Conservation (phyloP, 2,329 filamentous ascomycete genomes). For the Xylariaceae sp. region DNA sequence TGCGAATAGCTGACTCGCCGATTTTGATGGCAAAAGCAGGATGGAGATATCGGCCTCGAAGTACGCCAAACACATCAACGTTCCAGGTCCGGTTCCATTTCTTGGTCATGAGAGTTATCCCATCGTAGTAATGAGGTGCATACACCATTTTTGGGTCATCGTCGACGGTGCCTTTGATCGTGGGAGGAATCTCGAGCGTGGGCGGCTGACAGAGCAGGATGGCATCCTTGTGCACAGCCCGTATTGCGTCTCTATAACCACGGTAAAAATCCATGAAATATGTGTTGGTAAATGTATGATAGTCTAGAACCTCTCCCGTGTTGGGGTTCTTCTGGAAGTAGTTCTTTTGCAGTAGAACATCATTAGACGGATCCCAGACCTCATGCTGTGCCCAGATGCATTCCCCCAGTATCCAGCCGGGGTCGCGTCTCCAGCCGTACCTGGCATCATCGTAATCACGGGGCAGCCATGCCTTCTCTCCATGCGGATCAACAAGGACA, state of each 20-base stretch:
- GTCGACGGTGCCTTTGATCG: conserved; percentile 79
- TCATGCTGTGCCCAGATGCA: conserved; percentile 97
- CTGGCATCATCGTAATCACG: conserved; percentile 75
- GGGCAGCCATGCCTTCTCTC: conserved; percentile 78
- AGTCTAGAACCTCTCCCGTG: conserved; percentile 69
- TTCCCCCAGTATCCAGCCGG: conserved; percentile 86
- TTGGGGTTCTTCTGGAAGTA: conserved; percentile 79
- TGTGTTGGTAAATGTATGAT: conserved; percentile 80
- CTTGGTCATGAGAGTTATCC: conserved; percentile 93
- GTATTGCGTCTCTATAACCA: conserved; percentile 67
- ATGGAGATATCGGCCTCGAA: conserved; percentile 81
- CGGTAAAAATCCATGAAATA: conserved; percentile 88
- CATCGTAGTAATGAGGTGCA: conserved; percentile 93
- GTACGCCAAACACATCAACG: conserved; percentile 86
- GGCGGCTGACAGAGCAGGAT: conserved; percentile 90
- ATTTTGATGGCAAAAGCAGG: conserved; percentile 90
- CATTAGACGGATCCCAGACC: conserved; percentile 79
- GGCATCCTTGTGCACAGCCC: conserved; percentile 68
- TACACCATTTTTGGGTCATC: conserved; percentile 90
- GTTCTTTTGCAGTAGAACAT: conserved; percentile 73
- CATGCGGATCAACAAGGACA: conserved; percentile 79
- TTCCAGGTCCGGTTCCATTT: conserved; percentile 99
- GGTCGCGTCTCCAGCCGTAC: conserved; percentile 86
- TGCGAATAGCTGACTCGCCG: conserved; percentile 88
- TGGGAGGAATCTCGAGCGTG: conserved; percentile 84